phyloP scores from a whole-genome alignment of 176 grass and related monocot species.

The Carex kokanica region DNA sequence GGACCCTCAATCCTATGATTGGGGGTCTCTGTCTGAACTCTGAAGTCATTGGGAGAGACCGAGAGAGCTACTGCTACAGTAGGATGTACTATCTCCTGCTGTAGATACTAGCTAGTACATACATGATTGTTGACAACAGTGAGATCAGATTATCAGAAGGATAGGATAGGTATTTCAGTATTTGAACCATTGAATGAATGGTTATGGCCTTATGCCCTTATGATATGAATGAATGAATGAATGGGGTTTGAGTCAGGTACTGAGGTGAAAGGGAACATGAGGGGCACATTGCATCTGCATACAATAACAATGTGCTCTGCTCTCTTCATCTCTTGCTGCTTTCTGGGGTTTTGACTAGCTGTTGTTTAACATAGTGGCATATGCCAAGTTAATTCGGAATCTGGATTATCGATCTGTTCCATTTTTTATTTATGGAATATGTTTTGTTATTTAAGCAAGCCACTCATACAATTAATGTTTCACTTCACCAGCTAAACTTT shows the following conservation, averaged over 20 bases:
- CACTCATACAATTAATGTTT: too few species aligned
- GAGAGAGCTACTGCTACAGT: background rate
- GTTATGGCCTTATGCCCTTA: too few species aligned
- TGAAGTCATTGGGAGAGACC: background rate
- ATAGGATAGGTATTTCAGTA: background rate
- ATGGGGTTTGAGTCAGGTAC: background rate
- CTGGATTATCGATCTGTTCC: background rate
- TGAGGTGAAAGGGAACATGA: background rate
- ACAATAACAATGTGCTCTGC: too few species aligned
- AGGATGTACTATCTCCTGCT: background rate
- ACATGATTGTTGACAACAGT: background rate
- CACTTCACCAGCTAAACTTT: too few species aligned
- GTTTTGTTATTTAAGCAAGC: too few species aligned
- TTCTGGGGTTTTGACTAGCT: background rate
- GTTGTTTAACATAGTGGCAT: background rate
- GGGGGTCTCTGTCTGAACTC: background rate
- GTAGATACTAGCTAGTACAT: background rate
- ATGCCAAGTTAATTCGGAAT: background rate
- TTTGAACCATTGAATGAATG: too few species aligned
- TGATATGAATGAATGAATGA: background rate
- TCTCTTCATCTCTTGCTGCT: background rate
- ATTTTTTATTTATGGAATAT: background rate
- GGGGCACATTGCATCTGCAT: background rate
- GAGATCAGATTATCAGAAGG: background rate
- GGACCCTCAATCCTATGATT: slow-evolving; percentile 3